Conservation (phyloP, 768 basidiomycete genomes). For the Tylopilus subfusipes region DNA sequence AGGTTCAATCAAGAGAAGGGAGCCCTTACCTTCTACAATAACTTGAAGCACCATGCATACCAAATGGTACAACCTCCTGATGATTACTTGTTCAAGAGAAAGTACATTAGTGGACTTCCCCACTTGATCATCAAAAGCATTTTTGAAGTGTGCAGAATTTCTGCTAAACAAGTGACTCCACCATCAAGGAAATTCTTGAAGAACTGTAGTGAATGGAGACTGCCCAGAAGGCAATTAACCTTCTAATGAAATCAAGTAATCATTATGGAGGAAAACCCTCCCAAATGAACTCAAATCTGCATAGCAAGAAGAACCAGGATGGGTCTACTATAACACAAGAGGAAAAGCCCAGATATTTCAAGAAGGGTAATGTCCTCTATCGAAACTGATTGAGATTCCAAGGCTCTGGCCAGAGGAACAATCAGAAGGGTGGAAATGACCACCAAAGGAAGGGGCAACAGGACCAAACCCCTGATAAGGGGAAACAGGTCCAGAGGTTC, state of each 20-base stretch:
- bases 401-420: not conserved
- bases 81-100: too few relatives aligned
- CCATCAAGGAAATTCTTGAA: not conserved
- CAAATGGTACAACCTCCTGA: too few relatives aligned
- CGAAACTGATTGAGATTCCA: not conserved
- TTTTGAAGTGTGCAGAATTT: not conserved
- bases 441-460: not conserved
- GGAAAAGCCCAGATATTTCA: too few relatives aligned
- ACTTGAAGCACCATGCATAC: too few relatives aligned
- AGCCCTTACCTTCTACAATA: too few relatives aligned
- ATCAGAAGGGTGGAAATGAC: not conserved
- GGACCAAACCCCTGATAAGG: not conserved
- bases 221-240: not conserved
- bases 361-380: too few relatives aligned
- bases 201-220: not conserved
- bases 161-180: not conserved
- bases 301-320: not conserved
- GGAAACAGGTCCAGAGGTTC: not conserved
- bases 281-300: not conserved
- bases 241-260: not conserved
- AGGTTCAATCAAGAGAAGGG: too few relatives aligned
- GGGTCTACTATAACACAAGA: too few relatives aligned
- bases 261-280: accelerated
- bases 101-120: too few relatives aligned
- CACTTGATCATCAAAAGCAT: not conserved